These are phyloP conservation scores for Pestalotiopsis sp. DNA, from an alignment of 2,329 filamentous ascomycete genomes.

Conservation along the genomic window DNA sequence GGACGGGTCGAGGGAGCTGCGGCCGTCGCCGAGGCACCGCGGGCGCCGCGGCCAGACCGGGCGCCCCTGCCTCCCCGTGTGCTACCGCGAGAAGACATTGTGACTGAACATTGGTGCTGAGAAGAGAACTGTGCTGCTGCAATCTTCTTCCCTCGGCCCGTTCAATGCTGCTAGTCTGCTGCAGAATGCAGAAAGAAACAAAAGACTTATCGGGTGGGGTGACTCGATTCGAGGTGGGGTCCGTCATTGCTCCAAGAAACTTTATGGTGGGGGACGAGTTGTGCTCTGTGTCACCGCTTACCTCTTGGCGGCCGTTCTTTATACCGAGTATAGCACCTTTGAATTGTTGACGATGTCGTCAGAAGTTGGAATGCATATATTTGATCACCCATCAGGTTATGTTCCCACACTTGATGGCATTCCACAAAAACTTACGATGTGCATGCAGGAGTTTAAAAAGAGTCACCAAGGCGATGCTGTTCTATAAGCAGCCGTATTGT, in stretches of 20 bases:
- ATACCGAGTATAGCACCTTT: no score
- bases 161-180: neutral
- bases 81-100: constrained; percentile 16
- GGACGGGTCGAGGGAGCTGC: constrained; percentile 3
- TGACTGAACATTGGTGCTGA: constrained; percentile 12
- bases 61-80: constrained; percentile 14
- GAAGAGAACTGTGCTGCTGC: neutral
- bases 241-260: neutral
- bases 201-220: neutral
- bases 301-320: no score
- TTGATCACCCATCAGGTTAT: no score
- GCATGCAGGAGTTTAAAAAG: no score
- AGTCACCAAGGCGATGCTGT: no score
- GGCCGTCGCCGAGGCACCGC: constrained; percentile 8
- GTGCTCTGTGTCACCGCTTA: neutral
- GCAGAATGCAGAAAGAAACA: neutral
- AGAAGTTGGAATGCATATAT: no score
- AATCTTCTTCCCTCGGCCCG: neutral
- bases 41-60: constrained; percentile 14
- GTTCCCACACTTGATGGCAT: no score
- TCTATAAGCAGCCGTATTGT: no score
- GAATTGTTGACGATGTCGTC: no score
- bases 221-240: constrained; percentile 1
- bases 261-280: constrained; percentile 11
- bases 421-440: no score